Evolutionary conservation across 352 stramenopile species (phyloP).

Genomic region (Phytophthora brassicae): DNA sequence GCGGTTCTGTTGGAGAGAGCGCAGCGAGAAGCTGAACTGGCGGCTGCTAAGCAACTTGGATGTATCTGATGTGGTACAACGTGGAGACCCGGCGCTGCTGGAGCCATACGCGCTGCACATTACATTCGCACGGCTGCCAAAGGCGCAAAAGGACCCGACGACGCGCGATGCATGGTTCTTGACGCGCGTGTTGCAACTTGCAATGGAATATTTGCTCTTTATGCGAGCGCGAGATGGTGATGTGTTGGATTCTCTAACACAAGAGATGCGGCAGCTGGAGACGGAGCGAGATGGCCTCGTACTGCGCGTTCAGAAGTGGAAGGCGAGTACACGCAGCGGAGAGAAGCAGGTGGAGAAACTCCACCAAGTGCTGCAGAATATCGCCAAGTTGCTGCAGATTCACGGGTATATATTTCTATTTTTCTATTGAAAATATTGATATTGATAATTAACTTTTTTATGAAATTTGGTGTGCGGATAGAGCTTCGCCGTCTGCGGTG

Average conservation of each 20-base stretch:
- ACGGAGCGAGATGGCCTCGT: conserved; percentile 45
- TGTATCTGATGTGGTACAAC: conserved; percentile 48
- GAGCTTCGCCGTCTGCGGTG: conserved; percentile 56
- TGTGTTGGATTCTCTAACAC: conserved; percentile 49
- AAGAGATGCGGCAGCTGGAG: conserved; percentile 49
- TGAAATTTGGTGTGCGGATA: no score
- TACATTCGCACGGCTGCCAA: conserved; percentile 67
- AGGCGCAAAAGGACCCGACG: conserved; percentile 8
- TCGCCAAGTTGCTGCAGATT: conserved; percentile 71
- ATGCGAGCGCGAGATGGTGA: conserved; percentile 53
- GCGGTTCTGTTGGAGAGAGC: conserved; percentile 79
- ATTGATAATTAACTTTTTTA: no score
- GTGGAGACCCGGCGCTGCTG: conserved; percentile 56
- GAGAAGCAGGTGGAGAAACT: conserved; percentile 74
- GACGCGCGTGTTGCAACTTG: conserved; percentile 64
- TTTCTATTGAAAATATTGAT: no score
- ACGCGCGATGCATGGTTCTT: conserved; percentile 71
- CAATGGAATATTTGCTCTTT: conserved; percentile 81
- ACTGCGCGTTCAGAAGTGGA: conserved; percentile 53
- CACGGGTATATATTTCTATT: no score
- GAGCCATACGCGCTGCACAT: conserved; percentile 74
- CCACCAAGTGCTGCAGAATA: conserved; percentile 75
- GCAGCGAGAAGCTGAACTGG: conserved; percentile 75
- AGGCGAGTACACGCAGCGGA: conserved; percentile 40
- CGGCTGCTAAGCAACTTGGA: conserved; percentile 54